Evolutionary conservation across 305 asterid species (phyloP).

Genomic region (Rubia balearica): DNA sequence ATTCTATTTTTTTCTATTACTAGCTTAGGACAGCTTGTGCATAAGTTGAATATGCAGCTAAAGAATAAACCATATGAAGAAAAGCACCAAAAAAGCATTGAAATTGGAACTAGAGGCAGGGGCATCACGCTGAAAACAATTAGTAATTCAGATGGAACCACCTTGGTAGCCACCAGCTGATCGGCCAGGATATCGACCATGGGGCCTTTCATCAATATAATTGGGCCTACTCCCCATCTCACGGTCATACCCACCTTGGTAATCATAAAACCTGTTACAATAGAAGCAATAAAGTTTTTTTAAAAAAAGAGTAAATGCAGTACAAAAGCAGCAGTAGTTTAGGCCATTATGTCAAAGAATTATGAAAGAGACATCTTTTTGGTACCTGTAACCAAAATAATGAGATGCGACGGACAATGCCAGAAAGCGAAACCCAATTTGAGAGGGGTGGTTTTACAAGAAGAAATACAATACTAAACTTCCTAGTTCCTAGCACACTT

Average conservation of each 20-base stretch:
- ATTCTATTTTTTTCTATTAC: neutral
- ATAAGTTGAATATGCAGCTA: neutral
- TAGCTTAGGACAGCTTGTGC: neutral
- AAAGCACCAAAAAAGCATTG: neutral
- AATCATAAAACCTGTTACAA: conserved; percentile 60
- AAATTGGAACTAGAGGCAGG: neutral
- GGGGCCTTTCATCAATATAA: conserved; percentile 84
- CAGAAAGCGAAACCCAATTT: neutral
- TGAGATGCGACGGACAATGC: neutral
- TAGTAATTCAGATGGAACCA: conserved; percentile 31
- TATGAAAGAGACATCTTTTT: neutral
- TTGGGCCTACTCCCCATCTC: conserved; percentile 78
- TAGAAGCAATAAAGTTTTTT: conserved; percentile 3
- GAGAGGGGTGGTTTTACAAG: neutral
- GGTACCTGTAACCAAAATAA: neutral
- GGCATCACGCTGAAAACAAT: conserved; percentile 6
- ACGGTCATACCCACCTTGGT: conserved; percentile 81
- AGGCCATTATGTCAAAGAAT: neutral
- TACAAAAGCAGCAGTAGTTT: neutral
- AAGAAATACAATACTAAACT: neutral
- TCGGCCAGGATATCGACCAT: conserved; percentile 75
- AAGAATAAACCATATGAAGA: neutral
- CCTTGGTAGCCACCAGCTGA: conserved; percentile 74
- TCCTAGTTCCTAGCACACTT: neutral
- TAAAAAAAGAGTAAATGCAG: neutral